phyloP scores from a whole-genome alignment of 2,329 filamentous ascomycete genomes.

The Massarina eburnea region DNA sequence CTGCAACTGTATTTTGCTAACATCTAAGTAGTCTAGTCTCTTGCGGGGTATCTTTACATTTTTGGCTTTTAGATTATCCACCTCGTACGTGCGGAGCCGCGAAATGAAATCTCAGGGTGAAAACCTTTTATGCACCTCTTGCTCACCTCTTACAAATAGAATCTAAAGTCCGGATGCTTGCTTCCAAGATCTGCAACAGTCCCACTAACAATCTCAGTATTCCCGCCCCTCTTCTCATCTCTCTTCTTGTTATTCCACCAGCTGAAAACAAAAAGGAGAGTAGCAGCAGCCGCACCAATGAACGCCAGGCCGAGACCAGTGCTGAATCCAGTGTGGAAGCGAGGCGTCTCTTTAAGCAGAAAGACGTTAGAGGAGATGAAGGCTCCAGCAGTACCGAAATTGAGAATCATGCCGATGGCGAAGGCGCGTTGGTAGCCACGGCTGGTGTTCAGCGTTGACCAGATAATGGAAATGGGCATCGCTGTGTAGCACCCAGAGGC shows the following conservation, averaged over 20 bases:
- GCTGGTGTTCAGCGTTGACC: conserved; percentile 56
- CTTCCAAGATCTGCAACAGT: conserved; percentile 49
- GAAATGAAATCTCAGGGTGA: too few species aligned
- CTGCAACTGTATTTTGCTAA: too few species aligned
- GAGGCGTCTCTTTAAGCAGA: conserved; percentile 25
- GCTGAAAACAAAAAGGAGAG: conserved; percentile 49
- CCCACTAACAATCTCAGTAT: conserved; percentile 16
- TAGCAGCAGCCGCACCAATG: conserved; percentile 39
- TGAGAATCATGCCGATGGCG: conserved; percentile 23
- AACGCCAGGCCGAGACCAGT: conserved; percentile 28
- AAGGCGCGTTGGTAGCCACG: conserved; percentile 30
- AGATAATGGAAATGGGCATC: conserved; percentile 58
- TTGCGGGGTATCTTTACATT: too few species aligned
- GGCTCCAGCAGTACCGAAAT: conserved; percentile 57
- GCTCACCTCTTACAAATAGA: conserved; percentile 10
- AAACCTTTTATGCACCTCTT: too few species aligned
- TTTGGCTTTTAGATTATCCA: too few species aligned
- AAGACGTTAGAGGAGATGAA: conserved; percentile 53
- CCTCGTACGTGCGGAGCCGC: too few species aligned
- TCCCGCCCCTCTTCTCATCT: conserved; percentile 46
- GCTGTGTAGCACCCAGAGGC: conserved; percentile 58
- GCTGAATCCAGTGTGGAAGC: conserved; percentile 32
- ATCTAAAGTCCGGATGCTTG: conserved; percentile 56
- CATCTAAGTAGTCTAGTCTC: too few species aligned
- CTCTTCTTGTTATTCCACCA: conserved; percentile 52